Evolutionary conservation across 768 basidiomycete genomes (phyloP).

Genomic region (Pholiota microspora): DNA sequence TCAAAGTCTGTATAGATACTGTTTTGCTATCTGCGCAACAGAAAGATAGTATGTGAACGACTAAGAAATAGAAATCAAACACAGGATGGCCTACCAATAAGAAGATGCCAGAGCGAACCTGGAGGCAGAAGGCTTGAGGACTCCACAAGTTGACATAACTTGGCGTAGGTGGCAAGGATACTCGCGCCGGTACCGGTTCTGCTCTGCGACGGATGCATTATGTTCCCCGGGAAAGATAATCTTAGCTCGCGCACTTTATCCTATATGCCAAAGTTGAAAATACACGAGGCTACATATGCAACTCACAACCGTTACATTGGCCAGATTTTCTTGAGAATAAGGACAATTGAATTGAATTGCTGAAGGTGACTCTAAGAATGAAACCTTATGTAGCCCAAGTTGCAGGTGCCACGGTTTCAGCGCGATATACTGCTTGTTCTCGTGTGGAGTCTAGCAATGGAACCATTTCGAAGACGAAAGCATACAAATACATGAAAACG

Average conservation of each 20-base stretch:
- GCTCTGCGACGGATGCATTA: background rate
- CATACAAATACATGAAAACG: slow-evolving; percentile 3
- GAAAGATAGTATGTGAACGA: background rate
- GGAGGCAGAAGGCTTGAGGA: background rate
- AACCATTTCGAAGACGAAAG: background rate
- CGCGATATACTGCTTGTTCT: too few species aligned
- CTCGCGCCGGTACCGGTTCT: background rate
- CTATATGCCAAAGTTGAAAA: background rate
- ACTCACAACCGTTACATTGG: background rate
- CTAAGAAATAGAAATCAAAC: background rate
- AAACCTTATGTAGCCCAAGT: background rate
- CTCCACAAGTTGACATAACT: background rate
- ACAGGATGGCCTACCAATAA: background rate
- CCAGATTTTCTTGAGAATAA: background rate
- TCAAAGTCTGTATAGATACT: too few species aligned
- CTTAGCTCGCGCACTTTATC: background rate
- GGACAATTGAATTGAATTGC: background rate
- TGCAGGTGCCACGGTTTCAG: background rate
- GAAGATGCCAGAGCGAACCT: background rate
- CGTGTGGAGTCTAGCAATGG: background rate
- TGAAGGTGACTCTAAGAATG: background rate
- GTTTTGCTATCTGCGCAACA: background rate
- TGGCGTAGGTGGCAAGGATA: background rate
- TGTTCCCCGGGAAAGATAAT: background rate
- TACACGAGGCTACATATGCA: background rate